Evolutionary conservation across 2,329 filamentous ascomycete genomes (phyloP), one percentile per base, ranked within the genome.

Genomic region (Fonsecaea pedrosoi): DNA sequence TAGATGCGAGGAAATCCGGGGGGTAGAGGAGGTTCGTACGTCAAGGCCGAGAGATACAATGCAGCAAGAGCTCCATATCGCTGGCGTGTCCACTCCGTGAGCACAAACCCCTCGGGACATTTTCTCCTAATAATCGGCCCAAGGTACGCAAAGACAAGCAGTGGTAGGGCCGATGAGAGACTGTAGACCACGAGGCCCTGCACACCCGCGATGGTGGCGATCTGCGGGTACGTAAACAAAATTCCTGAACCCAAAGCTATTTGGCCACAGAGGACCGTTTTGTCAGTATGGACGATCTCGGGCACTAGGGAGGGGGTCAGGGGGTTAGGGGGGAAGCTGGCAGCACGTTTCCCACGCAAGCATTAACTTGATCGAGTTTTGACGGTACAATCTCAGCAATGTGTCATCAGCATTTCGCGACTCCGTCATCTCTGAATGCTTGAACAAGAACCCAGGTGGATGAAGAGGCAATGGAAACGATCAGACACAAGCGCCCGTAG

Each of bases 321-420:
- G 65, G 78, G 79, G 77, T 81, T 57, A 56, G 80, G 12, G 82
- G 75, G 78, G 78, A 87, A 92, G 91, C 45, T 91, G 91, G 91
- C 91, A 94, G 90, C 91, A 94, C 92, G 86, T 94, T 94, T 91
- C 92, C 89, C 92, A 94, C 92, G 92, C 92, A 95, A 95, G 92
- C 90, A 93, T 94, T 95, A 94, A 92, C 92, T 95, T 95, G 92
- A 92, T 95, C 92, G 91, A 94, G 91, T 94, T 89, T 82, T 90
- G 84, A 94, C 92, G 91, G 92, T 95, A 88, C 90, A 89, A 90
- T 94, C 92, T 95, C 92, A 94, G 92, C 92, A 66, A 87, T 93
- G 68, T 73, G 65, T 61, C 7, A 54, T 57, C 40, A 30, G 54
- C 65, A 50, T 66, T 58, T 18, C 53, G 57, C 37, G 57, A n/a